Evolutionary conservation across 352 stramenopile species (phyloP).

Genomic region (Phytophthora idaei): DNA sequence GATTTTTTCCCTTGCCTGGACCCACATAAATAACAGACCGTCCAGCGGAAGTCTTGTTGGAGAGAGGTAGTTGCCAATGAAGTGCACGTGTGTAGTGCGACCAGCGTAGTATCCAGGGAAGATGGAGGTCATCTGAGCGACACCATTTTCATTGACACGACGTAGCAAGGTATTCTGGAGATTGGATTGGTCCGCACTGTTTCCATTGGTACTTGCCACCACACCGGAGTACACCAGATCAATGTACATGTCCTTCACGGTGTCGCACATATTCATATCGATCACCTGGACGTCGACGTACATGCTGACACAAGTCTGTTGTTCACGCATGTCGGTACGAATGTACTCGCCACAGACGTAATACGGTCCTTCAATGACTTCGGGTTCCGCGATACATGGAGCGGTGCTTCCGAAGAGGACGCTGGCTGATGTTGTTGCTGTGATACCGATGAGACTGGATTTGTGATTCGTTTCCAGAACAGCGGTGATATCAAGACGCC

Average conservation of each 20-base stretch:
- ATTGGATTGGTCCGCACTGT: slow-evolving; percentile 22
- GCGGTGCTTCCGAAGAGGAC: slow-evolving; percentile 17
- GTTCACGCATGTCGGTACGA: slow-evolving; percentile 27
- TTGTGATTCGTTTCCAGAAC: slow-evolving; percentile 22
- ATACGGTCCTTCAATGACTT: slow-evolving; percentile 36
- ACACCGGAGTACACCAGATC: slow-evolving; percentile 39
- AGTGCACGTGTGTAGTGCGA: slow-evolving; percentile 30
- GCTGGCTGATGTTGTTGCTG: slow-evolving; percentile 13
- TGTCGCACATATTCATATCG: slow-evolving; percentile 27
- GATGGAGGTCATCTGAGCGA: slow-evolving; percentile 30
- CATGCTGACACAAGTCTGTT: slow-evolving; percentile 24
- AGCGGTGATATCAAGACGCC: slow-evolving; percentile 22
- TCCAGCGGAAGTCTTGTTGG: slow-evolving; percentile 32
- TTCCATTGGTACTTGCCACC: slow-evolving; percentile 26
- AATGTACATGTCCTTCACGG: slow-evolving; percentile 16
- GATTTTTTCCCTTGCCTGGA: not conserved
- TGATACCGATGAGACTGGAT: slow-evolving; percentile 11
- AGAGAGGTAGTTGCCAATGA: slow-evolving; percentile 28
- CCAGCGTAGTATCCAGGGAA: slow-evolving; percentile 33
- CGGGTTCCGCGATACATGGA: slow-evolving; percentile 22
- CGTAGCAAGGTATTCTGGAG: slow-evolving; percentile 32
- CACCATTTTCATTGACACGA: slow-evolving; percentile 26
- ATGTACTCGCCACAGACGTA: slow-evolving; percentile 33
- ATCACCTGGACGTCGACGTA: slow-evolving; percentile 35
- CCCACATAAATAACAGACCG: slow-evolving; percentile 24